Conservation (phyloP, 2,329 filamentous ascomycete species). For the Cryphonectria japonica region DNA sequence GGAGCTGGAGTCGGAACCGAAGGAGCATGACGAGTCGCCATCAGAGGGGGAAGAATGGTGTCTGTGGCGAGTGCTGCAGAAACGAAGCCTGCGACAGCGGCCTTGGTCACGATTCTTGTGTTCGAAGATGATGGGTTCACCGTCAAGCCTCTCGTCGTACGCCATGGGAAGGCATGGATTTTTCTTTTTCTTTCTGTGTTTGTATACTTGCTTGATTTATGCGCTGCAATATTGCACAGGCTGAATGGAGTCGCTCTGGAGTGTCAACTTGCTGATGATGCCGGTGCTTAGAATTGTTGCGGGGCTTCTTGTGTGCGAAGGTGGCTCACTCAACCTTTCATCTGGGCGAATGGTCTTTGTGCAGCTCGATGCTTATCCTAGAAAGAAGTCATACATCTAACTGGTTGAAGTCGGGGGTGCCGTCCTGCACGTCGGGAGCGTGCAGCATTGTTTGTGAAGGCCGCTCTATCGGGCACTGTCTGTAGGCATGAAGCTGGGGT, state of each 20-base stretch:
- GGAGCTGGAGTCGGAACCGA: constrained; percentile 7
- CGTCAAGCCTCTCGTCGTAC: background rate
- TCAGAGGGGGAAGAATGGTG: background rate
- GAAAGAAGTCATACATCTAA: background rate
- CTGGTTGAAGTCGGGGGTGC: background rate
- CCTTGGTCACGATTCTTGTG: background rate
- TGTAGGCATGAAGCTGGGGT: background rate
- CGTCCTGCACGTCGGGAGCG: background rate
- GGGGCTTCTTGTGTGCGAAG: background rate
- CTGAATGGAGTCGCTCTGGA: background rate
- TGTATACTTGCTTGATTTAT: background rate
- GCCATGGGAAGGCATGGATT: background rate
- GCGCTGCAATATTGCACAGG: background rate
- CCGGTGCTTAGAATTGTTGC: background rate
- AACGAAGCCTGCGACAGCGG: background rate
- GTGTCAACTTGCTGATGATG: background rate
- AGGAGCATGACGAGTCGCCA: constrained; percentile 1
- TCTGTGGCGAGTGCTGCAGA: background rate
- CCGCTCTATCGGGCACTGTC: background rate
- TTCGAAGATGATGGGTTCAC: background rate
- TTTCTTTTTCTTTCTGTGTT: background rate
- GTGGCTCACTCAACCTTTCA: background rate
- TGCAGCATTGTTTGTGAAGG: background rate
- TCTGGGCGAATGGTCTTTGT: background rate
- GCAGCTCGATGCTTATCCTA: background rate